These are phyloP conservation scores for Lithospermum erythrorhizon DNA, from an alignment of 257 asterid species.

Conservation along the genomic window DNA sequence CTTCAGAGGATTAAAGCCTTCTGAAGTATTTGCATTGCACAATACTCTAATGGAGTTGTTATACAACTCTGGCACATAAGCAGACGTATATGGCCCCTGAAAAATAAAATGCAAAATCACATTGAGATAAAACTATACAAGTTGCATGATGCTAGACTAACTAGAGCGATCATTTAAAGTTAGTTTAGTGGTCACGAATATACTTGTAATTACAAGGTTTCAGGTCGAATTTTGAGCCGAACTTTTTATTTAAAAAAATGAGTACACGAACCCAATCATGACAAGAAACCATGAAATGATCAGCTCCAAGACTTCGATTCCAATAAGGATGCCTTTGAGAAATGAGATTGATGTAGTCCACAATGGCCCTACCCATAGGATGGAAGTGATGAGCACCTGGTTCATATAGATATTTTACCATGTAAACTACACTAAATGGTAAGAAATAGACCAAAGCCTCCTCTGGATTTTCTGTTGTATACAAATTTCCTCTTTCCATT, in stretches of 20 bases:
- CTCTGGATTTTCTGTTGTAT: slow-evolving; percentile 46
- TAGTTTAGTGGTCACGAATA: too few relatives aligned
- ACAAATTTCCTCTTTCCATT: slow-evolving; percentile 46
- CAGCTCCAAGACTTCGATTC: slow-evolving; percentile 68
- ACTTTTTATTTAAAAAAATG: too few relatives aligned
- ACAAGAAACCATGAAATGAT: slow-evolving; percentile 90
- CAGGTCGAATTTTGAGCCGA: too few relatives aligned
- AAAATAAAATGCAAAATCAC: neutral
- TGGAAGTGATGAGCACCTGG: slow-evolving; percentile 31
- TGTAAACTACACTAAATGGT: slow-evolving; percentile 61
- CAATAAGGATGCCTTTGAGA: slow-evolving; percentile 57
- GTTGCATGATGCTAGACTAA: too few relatives aligned
- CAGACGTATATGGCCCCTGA: slow-evolving; percentile 60
- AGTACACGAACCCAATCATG: slow-evolving; percentile 67
- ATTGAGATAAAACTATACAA: neutral
- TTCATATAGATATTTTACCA: slow-evolving; percentile 55
- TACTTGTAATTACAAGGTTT: too few relatives aligned
- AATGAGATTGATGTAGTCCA: slow-evolving; percentile 50
- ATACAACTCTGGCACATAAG: slow-evolving; percentile 47
- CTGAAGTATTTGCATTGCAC: slow-evolving; percentile 81
- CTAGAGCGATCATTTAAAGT: too few relatives aligned
- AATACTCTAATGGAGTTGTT: slow-evolving; percentile 64
- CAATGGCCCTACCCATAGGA: slow-evolving; percentile 38
- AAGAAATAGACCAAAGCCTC: slow-evolving; percentile 72
- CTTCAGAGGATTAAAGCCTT: slow-evolving; percentile 65